Evolutionary conservation across 2,329 filamentous ascomycete genomes (phyloP).

Genomic region (Neocatenulostroma microsporum): DNA sequence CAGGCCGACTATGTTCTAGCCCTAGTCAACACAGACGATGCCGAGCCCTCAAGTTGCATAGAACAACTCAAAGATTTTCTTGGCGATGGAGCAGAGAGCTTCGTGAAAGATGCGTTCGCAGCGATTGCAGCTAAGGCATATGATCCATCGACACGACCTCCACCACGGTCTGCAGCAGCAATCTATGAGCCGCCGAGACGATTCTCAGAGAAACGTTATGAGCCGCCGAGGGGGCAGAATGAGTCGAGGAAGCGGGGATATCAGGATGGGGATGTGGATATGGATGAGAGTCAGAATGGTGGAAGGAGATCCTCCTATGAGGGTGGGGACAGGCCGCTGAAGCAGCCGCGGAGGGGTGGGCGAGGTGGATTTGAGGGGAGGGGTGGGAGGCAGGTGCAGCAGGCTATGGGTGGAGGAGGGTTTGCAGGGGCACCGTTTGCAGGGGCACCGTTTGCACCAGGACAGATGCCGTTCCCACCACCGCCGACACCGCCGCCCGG

Average conservation of each 20-base stretch:
- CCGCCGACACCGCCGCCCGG: constrained; percentile 37
- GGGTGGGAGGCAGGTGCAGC: constrained; percentile 11
- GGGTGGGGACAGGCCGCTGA: constrained; percentile 44
- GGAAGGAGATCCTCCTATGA: constrained; percentile 25
- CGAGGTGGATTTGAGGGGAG: constrained; percentile 24
- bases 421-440: too few relatives aligned
- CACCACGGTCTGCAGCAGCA: constrained; percentile 11
- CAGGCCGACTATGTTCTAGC: constrained; percentile 80
- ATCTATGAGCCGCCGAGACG: constrained; percentile 10
- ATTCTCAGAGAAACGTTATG: constrained; percentile 19
- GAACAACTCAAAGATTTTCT: constrained; percentile 69
- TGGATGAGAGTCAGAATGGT: constrained; percentile 34
- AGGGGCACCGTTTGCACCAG: too few relatives aligned
- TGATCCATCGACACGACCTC: constrained; percentile 23
- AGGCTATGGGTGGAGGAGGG: not conserved
- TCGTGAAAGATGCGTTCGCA: constrained; percentile 64
- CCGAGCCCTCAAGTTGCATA: constrained; percentile 57
- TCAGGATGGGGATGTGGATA: constrained; percentile 48
- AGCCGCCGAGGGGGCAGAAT: constrained; percentile 22
- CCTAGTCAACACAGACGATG: constrained; percentile 62
- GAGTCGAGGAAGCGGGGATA: constrained; percentile 50
- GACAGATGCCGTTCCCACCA: constrained; percentile 15
- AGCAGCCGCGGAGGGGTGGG: constrained; percentile 53
- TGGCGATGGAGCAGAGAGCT: constrained; percentile 54
- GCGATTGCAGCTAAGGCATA: constrained; percentile 52